Base-by-base conservation (phyloP, 495 filamentous ascomycete species). In the Penicillium flavigenum region DNA sequence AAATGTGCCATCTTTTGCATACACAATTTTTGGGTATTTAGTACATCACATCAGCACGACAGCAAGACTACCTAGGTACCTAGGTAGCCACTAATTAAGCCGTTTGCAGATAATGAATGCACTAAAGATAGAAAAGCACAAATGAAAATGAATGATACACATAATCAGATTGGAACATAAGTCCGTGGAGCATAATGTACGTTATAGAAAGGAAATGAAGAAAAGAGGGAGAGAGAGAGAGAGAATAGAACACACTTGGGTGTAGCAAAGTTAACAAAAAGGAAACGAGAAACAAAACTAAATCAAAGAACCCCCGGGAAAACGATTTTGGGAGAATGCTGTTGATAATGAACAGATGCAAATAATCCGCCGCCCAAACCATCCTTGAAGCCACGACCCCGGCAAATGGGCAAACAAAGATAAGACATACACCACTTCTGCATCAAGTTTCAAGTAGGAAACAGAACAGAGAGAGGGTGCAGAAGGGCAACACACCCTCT, bases 141-240 rank as follows among this genome's bases (percentile, higher is more conserved):
- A 29, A 5, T 6, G 22, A 20, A 16, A 12, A 20, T 41, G 3
- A 52, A 41, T 52, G 14, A 41, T 52, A 42, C 50, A 52, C 32
- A 41, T 26, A 39, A 47, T 48, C 46, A 31, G 46, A 34, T 48
- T 32, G 29, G 46, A 47, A 10, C 26, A 48, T 48, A 19, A 48
- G 27, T 60, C 62, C 61, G 60, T 62, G 60, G 63, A 64, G 64
- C 64, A 62, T 66, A 71, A 74, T 69, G 50, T 64, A 68, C 60
- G 65, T 63, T 63, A 59, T 44, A 58, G 12, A 59, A 57, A 29
- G 46, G 54, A 60, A 20, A 62, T 14, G 47, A 36, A 10, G 52
- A 51, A 50, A 56, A 36, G 49, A 45, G n/a, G 41, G 43, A 59
- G 56, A n/a, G n/a, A n/a, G n/a, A n/a, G n/a, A n/a, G 19, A 32